Conservation (phyloP, 345 rosid species). For the Cardamine occulta region DNA sequence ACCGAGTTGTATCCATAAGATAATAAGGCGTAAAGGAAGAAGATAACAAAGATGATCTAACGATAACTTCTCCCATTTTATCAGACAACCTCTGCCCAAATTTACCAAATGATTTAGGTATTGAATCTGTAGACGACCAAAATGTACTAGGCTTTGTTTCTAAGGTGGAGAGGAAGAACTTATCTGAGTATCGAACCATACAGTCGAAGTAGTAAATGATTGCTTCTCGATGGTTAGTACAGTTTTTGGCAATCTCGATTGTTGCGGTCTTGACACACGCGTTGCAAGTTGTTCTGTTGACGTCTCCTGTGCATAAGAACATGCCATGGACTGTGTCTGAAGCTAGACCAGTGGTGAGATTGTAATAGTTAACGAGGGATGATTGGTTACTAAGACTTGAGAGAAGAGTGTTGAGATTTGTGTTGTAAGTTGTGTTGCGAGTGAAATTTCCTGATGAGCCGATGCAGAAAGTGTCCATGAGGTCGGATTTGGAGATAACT, state of each 20-base stretch:
- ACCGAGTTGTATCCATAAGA: neutral
- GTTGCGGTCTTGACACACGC: constrained; percentile 42
- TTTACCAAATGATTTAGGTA: constrained; percentile 11
- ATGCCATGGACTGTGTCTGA: constrained; percentile 38
- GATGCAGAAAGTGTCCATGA: constrained; percentile 26
- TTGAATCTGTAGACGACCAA: neutral
- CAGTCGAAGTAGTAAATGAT: constrained; percentile 48
- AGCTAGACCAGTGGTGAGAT: constrained; percentile 29
- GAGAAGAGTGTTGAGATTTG: constrained; percentile 35
- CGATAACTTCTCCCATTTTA: constrained; percentile 32
- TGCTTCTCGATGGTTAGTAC: constrained; percentile 39
- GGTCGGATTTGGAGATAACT: constrained; percentile 13
- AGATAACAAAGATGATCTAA: constrained; percentile 1
- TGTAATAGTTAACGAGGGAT: constrained; percentile 24
- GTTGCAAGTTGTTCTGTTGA: constrained; percentile 35
- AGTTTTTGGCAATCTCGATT: neutral
- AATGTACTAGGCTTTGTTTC: neutral
- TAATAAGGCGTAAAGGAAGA: constrained; percentile 18
- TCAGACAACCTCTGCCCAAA: constrained; percentile 21
- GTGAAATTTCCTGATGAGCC: constrained; percentile 7
- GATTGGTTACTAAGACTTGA: constrained; percentile 28
- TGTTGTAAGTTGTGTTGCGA: constrained; percentile 26
- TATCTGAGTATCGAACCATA: constrained; percentile 48
- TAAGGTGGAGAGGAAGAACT: constrained; percentile 11
- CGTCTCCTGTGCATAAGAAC: constrained; percentile 50